phyloP scores from a whole-genome alignment of 2,329 filamentous ascomycete genomes.

The Ophiosphaerella korrae region DNA sequence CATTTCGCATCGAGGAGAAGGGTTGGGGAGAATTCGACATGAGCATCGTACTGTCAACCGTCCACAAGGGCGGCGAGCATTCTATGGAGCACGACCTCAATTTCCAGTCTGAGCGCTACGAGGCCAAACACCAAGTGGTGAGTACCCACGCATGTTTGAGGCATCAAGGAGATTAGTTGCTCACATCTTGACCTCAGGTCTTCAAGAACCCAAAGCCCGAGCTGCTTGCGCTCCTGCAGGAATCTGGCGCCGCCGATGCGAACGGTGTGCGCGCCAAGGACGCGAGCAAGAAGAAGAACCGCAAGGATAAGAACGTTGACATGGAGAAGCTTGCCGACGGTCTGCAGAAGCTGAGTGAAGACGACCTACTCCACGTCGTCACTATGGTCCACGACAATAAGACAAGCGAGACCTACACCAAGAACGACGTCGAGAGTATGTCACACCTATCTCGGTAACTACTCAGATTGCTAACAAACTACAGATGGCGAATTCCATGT shows the following conservation, averaged over 20 bases:
- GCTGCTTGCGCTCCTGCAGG: slow-evolving; percentile 77
- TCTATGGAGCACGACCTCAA: slow-evolving; percentile 87
- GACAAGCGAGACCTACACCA: slow-evolving; percentile 89
- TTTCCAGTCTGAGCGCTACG: slow-evolving; percentile 81
- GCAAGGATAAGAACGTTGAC: slow-evolving; percentile 72
- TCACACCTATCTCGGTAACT: slow-evolving; percentile 22
- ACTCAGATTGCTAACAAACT: slow-evolving; percentile 23
- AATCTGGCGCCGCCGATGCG: slow-evolving; percentile 76
- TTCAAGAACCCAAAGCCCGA: slow-evolving; percentile 93
- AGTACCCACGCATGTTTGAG: slow-evolving; percentile 35
- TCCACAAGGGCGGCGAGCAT: slow-evolving; percentile 84
- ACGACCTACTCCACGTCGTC: slow-evolving; percentile 91
- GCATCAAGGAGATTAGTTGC: neutral
- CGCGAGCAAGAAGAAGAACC: slow-evolving; percentile 75
- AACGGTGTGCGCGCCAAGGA: slow-evolving; percentile 70
- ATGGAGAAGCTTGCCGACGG: slow-evolving; percentile 97
- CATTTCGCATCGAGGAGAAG: slow-evolving; percentile 89
- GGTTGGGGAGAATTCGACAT: slow-evolving; percentile 99
- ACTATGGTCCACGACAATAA: slow-evolving; percentile 99
- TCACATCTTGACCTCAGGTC: slow-evolving; percentile 50
- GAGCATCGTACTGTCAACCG: slow-evolving; percentile 78
- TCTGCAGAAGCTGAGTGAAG: slow-evolving; percentile 85
- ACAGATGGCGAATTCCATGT: slow-evolving; percentile 95
- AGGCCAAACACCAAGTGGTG: slow-evolving; percentile 77
- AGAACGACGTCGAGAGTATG: slow-evolving; percentile 94